A percentile compares a stretch with the other conserved stretches of the same genome.
phyloP scores from a whole-genome alignment of 352 stramenopile species.

The Poterioochromonas sp. region DNA sequence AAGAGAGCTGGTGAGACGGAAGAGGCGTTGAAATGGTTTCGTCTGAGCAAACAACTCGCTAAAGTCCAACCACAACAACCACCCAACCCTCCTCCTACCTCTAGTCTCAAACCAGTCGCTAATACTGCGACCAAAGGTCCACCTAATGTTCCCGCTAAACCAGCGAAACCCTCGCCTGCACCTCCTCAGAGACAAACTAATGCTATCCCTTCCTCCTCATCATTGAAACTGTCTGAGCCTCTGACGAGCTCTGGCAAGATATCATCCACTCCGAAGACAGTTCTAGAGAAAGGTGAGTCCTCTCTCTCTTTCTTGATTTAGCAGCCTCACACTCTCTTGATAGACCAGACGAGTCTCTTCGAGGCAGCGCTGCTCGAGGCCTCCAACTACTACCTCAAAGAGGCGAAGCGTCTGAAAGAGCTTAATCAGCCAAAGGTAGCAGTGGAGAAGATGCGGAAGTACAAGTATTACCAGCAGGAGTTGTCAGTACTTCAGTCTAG shows the following conservation, averaged over 20 bases:
- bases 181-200: background rate
- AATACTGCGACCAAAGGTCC: background rate
- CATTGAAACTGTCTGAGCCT: background rate
- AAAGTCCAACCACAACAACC: background rate
- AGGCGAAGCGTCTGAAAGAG: background rate
- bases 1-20: background rate
- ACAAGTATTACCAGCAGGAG: slow-evolving; percentile 18
- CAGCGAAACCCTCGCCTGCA: background rate
- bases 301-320: background rate
- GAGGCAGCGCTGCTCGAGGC: background rate
- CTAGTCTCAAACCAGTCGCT: background rate
- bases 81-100: background rate
- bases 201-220: background rate
- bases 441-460: background rate
- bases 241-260: background rate
- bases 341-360: background rate
- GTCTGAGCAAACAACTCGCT: background rate
- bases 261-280: background rate
- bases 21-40: background rate
- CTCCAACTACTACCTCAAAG: background rate
- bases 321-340: background rate
- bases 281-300: background rate
- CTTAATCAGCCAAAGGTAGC: background rate
- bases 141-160: background rate
- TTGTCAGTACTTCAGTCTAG: background rate